Conservation (phyloP, 495 filamentous ascomycete genomes). For the Penicillium soppii region DNA sequence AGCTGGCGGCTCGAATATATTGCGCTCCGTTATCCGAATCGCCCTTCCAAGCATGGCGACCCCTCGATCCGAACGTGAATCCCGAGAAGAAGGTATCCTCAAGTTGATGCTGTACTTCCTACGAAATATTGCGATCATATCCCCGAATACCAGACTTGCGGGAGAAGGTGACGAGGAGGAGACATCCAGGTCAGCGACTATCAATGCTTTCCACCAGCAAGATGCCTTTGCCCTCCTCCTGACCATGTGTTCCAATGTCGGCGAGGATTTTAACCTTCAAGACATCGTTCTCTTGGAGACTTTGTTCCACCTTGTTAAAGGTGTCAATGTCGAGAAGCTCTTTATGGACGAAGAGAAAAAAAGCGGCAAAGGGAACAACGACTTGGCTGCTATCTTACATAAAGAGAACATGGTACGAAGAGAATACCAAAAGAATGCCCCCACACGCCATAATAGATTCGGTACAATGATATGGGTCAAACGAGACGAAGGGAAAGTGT, state of each 20-base stretch:
- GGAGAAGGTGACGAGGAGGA: slow-evolving; percentile 80
- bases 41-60: slow-evolving; percentile 86
- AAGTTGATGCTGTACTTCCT: slow-evolving; percentile 86
- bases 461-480: slow-evolving; percentile 98
- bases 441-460: slow-evolving; percentile 89
- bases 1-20: slow-evolving; percentile 69
- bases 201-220: slow-evolving; percentile 84
- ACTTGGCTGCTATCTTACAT: slow-evolving; percentile 69
- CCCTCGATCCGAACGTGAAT: slow-evolving; percentile 68
- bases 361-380: slow-evolving; percentile 63
- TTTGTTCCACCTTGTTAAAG: slow-evolving; percentile 88
- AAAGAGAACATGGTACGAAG: slow-evolving; percentile 80
- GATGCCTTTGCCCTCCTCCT: slow-evolving; percentile 84
- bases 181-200: slow-evolving; percentile 80
- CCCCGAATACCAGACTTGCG: slow-evolving; percentile 58
- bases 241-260: slow-evolving; percentile 85
- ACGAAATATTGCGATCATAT: slow-evolving; percentile 83
- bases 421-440: slow-evolving; percentile 73
- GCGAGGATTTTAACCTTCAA: slow-evolving; percentile 85
- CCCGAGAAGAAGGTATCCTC: slow-evolving; percentile 89
- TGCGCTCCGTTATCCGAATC: slow-evolving; percentile 74
- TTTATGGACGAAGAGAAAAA: slow-evolving; percentile 79
- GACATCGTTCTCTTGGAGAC: slow-evolving; percentile 85
- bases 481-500: slow-evolving; percentile 73
- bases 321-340: slow-evolving; percentile 79